Percentiles rank a stretch among this genome's conserved stretches.
Evolutionary conservation across 805 yeast genomes (phyloP).

Genomic region (Millerago galiae): DNA sequence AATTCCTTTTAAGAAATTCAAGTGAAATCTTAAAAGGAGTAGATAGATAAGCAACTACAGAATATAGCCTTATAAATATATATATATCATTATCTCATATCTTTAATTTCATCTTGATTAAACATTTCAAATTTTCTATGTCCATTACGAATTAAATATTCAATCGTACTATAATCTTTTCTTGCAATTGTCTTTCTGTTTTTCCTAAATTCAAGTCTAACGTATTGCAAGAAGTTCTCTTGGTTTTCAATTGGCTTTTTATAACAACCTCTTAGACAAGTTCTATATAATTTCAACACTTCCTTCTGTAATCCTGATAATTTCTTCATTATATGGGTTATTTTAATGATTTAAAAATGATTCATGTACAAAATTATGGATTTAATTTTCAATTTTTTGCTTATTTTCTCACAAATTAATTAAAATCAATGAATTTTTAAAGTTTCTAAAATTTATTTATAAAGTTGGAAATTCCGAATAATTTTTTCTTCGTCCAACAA

Average conservation of each 20-base stretch:
- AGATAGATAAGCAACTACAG: background rate
- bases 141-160: conserved; percentile 76
- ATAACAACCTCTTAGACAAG: conserved; percentile 38
- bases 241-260: conserved; percentile 43
- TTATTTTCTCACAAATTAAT: background rate
- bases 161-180: conserved; percentile 80
- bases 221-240: conserved; percentile 36
- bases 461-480: background rate
- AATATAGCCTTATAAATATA: background rate
- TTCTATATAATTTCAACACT: conserved; percentile 43
- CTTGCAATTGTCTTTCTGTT: conserved; percentile 49
- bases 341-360: background rate
- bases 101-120: conserved; percentile 62
- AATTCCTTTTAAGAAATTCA: conserved; percentile 53
- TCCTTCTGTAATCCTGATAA: conserved; percentile 47
- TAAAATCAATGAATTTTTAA: too few relatives aligned
- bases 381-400: background rate
- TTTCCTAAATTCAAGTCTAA: conserved; percentile 56
- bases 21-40: conserved; percentile 13
- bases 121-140: conserved; percentile 65
- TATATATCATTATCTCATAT: conserved; percentile 36
- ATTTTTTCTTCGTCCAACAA: background rate
- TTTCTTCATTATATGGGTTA: conserved; percentile 18
- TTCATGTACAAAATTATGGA: too few relatives aligned
- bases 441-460: too few relatives aligned